Evolutionary conservation across 108 stramenopile species (phyloP).

Genomic region (Skeletonema grethae): DNA sequence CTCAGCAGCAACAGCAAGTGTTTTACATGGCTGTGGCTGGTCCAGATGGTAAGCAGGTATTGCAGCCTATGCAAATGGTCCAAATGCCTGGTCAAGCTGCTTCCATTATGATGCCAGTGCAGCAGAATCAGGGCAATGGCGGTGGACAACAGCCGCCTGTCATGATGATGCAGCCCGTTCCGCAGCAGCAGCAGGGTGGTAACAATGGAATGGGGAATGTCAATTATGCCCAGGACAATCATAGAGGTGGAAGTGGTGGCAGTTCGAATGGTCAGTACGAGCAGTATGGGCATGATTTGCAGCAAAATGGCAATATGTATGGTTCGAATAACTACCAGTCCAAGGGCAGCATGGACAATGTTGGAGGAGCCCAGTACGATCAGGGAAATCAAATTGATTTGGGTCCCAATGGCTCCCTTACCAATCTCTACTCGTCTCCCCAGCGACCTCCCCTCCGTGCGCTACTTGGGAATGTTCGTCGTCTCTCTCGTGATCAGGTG

Average conservation of each 20-base stretch:
- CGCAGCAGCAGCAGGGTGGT: conserved; percentile 12
- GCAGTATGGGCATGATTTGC: conserved; percentile 26
- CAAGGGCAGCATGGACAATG: conserved; percentile 19
- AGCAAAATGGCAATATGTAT: conserved; percentile 20
- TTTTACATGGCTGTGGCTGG: conserved; percentile 93
- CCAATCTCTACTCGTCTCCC: conserved; percentile 66
- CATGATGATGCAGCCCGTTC: conserved; percentile 22
- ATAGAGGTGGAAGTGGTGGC: background rate
- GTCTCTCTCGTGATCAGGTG: conserved; percentile 90
- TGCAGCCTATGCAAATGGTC: conserved; percentile 65
- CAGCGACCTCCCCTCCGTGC: conserved; percentile 84
- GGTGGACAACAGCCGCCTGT: conserved; percentile 10
- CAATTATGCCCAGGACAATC: conserved; percentile 18
- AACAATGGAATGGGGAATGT: conserved; percentile 15
- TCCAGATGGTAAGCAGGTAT: conserved; percentile 84
- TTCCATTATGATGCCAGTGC: conserved; percentile 36
- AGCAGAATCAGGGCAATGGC: conserved; percentile 18
- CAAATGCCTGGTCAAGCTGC: conserved; percentile 45
- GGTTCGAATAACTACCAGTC: conserved; percentile 15
- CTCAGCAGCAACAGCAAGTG: conserved; percentile 55
- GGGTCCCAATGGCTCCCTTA: conserved; percentile 34
- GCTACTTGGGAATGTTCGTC: conserved; percentile 83
- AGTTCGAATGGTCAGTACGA: conserved; percentile 11
- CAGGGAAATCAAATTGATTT: background rate
- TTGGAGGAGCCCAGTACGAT: conserved; percentile 7